Evolutionary conservation across 345 rosid species (phyloP).

Genomic region (Combretum micranthum): DNA sequence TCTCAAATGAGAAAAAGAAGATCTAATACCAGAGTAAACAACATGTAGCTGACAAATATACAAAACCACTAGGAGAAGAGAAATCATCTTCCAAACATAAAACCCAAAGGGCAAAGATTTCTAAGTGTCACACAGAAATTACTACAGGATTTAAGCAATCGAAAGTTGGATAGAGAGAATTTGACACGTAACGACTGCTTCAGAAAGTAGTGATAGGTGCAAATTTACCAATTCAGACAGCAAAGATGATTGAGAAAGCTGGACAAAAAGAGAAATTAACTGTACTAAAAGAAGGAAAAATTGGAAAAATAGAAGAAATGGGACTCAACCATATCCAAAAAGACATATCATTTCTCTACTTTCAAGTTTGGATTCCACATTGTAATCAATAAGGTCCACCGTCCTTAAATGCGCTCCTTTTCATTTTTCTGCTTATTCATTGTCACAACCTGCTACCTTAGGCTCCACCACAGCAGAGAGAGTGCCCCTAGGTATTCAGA

Average conservation of each 20-base stretch:
- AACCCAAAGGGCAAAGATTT: background rate
- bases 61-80: no score
- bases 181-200: no score
- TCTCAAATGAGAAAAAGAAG: no score
- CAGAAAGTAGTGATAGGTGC: background rate
- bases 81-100: background rate
- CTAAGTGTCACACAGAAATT: no score
- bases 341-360: constrained; percentile 72
- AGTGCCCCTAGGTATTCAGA: no score
- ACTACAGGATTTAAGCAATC: no score
- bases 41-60: no score
- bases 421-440: constrained; percentile 87
- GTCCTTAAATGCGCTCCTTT: constrained; percentile 85
- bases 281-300: constrained; percentile 1
- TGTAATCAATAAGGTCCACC: constrained; percentile 93
- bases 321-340: constrained; percentile 6
- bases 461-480: no score
- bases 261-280: constrained; percentile 19
- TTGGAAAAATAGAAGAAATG: constrained; percentile 2
- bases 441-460: no score
- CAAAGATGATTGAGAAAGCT: constrained; percentile 87
- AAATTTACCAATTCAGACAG: constrained; percentile 79
- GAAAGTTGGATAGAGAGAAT: no score
- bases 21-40: no score
- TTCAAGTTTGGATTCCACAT: constrained; percentile 77